Conservation (phyloP, 306 rosid genomes). For the Rosa chinensis region DNA sequence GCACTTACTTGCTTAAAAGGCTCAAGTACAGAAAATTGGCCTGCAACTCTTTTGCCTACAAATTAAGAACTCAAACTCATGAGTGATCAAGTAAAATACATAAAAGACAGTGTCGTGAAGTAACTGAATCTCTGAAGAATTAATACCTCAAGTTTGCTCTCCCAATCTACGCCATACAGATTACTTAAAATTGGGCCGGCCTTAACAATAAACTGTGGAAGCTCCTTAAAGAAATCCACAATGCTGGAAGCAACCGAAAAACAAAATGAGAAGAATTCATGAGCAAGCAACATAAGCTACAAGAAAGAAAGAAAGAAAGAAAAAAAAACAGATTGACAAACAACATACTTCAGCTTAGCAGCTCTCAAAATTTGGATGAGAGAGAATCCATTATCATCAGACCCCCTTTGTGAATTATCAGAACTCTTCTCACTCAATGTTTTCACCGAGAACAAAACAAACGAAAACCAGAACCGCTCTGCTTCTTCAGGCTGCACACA, state of each 20-base stretch:
- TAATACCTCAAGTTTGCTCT: slow-evolving; percentile 83
- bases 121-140: slow-evolving; percentile 12
- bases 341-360: slow-evolving; percentile 74
- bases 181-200: slow-evolving; percentile 73
- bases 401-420: slow-evolving; percentile 36
- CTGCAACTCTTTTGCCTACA: slow-evolving; percentile 83
- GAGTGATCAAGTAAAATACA: slow-evolving; percentile 21
- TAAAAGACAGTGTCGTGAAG: slow-evolving; percentile 11
- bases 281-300: slow-evolving; percentile 21
- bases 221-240: slow-evolving; percentile 86
- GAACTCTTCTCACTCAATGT: slow-evolving; percentile 48
- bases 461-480: slow-evolving; percentile 81
- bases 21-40: slow-evolving; percentile 72
- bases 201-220: slow-evolving; percentile 90
- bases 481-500: slow-evolving; percentile 79
- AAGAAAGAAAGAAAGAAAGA: not conserved
- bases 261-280: slow-evolving; percentile 25
- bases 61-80: slow-evolving; percentile 15
- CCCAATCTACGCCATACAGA: slow-evolving; percentile 88
- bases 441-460: slow-evolving; percentile 67
- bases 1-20: slow-evolving; percentile 81
- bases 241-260: slow-evolving; percentile 49
- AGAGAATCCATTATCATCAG: slow-evolving; percentile 48
- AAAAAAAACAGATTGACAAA: slow-evolving; percentile 12
- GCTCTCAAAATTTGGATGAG: slow-evolving; percentile 80